Conservation (phyloP, 352 stramenopile genomes). For the Phytophthora hibernalis region DNA sequence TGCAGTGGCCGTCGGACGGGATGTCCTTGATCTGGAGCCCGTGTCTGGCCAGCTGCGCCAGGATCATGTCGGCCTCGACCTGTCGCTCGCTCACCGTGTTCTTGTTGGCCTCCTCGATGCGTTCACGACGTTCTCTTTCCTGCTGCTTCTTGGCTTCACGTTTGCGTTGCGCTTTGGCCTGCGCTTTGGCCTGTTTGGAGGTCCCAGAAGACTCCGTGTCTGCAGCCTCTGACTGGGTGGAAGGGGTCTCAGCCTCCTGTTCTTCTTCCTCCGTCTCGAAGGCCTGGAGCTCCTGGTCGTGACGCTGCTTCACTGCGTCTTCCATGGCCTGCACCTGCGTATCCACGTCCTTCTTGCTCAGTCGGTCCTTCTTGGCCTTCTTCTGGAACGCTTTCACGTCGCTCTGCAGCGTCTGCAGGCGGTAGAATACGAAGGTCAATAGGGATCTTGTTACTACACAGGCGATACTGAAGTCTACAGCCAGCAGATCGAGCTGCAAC, state of each 20-base stretch:
- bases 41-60: conserved; percentile 57
- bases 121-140: conserved; percentile 73
- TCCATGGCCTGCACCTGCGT: conserved; percentile 66
- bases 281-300: conserved; percentile 56
- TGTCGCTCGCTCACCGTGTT: conserved; percentile 83
- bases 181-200: conserved; percentile 63
- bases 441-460: neutral
- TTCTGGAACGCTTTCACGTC: conserved; percentile 85
- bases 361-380: conserved; percentile 86
- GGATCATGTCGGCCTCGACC: conserved; percentile 82
- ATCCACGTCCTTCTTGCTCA: conserved; percentile 82
- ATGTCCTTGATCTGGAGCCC: conserved; percentile 93
- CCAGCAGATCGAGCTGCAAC: neutral
- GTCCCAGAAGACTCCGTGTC: neutral
- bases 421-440: neutral
- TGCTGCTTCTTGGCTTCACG: conserved; percentile 81
- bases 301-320: conserved; percentile 55
- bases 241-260: conserved; percentile 2
- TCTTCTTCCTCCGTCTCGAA: conserved; percentile 31
- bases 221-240: conserved; percentile 4
- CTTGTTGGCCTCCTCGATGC: conserved; percentile 83
- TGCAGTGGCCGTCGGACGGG: conserved; percentile 96
- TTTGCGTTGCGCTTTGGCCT: conserved; percentile 79
- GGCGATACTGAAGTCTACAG: neutral
- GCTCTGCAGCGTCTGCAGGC: conserved; percentile 71